These are phyloP conservation scores for Mycosphaerella sp. DNA, from an alignment of 2,329 filamentous ascomycete species.

Conservation along the genomic window DNA sequence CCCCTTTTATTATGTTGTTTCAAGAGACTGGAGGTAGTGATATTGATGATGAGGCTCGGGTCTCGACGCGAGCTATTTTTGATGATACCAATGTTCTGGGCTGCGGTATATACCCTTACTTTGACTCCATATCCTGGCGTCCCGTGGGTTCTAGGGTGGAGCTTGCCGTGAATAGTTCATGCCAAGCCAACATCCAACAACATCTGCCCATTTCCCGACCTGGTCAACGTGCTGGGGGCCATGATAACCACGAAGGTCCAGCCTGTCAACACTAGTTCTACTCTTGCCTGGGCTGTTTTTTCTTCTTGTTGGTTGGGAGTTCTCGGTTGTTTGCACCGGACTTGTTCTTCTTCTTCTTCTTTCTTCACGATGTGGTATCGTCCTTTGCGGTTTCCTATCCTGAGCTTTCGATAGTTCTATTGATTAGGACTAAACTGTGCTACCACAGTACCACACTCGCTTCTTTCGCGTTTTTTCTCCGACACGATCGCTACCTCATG, in stretches of 20 bases:
- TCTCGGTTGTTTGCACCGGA: not conserved
- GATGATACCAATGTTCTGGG: too few species aligned
- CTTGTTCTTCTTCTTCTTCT: not conserved
- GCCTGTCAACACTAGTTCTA: too few species aligned
- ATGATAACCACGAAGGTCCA: not conserved
- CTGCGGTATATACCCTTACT: too few species aligned
- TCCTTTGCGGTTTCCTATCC: not conserved
- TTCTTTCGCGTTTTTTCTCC: not conserved
- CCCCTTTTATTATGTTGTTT: too few species aligned
- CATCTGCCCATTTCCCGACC: not conserved
- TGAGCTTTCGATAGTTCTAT: not conserved
- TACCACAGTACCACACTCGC: not conserved
- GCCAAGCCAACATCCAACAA: not conserved
- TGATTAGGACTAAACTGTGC: too few species aligned
- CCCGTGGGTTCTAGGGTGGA: not conserved
- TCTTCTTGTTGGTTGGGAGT: too few species aligned
- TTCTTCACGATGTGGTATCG: not conserved
- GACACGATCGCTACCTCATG: not conserved
- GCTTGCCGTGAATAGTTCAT: not conserved
- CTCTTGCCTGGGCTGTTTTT: too few species aligned
- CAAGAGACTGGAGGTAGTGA: too few species aligned
- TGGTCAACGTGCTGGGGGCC: not conserved
- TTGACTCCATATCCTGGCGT: too few species aligned
- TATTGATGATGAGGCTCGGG: too few species aligned
- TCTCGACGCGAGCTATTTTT: too few species aligned